These are phyloP conservation scores for Groenewaldozyma tartarivorans DNA, from an alignment of 805 yeast genomes.

Conservation along the genomic window DNA sequence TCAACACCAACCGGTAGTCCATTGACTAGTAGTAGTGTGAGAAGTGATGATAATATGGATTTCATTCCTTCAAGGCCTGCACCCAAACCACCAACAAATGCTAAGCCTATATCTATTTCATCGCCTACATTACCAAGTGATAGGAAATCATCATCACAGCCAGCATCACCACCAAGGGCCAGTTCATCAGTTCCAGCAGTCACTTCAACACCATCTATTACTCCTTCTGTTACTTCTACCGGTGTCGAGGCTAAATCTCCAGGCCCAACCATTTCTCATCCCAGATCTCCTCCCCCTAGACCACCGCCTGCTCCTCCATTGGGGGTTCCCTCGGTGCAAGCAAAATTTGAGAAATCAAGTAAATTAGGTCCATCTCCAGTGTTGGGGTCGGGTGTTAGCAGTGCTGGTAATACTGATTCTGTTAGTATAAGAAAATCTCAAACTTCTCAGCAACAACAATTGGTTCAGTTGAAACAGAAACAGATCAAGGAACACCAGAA, in stretches of 20 bases:
- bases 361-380: slow-evolving; percentile 13
- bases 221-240: background rate
- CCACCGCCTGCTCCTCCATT: slow-evolving; percentile 37
- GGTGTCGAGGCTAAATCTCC: background rate
- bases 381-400: slow-evolving; percentile 14
- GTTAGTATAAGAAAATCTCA: slow-evolving; percentile 3
- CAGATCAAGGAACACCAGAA: slow-evolving; percentile 13
- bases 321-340: slow-evolving; percentile 25
- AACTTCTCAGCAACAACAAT: slow-evolving; percentile 13
- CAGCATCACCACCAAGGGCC: slow-evolving; percentile 6
- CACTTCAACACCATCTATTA: slow-evolving; percentile 4
- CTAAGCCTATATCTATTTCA: slow-evolving; percentile 2
- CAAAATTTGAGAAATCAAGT: slow-evolving; percentile 16
- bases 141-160: slow-evolving; percentile 5
- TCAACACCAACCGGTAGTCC: background rate
- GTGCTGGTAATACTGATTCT: slow-evolving; percentile 1
- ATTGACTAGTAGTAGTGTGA: background rate
- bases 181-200: slow-evolving; percentile 5
- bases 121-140: slow-evolving; percentile 3
- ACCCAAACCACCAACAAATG: slow-evolving; percentile 22
- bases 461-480: slow-evolving; percentile 3
- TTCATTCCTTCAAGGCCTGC: slow-evolving; percentile 25
- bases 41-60: slow-evolving; percentile 4
- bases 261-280: slow-evolving; percentile 5
- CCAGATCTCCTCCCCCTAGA: slow-evolving; percentile 28